These are phyloP conservation scores for Sicyos edulis DNA, from an alignment of 306 rosid species.

Conservation along the genomic window DNA sequence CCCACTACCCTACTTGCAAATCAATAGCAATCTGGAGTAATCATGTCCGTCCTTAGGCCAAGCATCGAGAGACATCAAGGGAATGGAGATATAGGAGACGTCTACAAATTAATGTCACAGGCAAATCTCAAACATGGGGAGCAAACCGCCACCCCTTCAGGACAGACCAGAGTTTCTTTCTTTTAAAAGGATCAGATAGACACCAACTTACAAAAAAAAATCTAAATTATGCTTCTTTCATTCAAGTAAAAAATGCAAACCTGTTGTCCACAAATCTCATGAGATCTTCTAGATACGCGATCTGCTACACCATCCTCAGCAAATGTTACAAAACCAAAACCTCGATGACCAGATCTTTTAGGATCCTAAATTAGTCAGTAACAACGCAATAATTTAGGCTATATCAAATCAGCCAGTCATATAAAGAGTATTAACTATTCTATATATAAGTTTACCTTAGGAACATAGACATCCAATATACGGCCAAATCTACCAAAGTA, in stretches of 20 bases:
- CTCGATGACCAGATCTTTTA: slow-evolving; percentile 85
- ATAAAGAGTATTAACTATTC: slow-evolving; percentile 1
- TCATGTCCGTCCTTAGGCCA: too few species aligned
- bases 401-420: slow-evolving; percentile 14
- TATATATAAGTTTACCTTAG: slow-evolving; percentile 50
- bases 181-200: too few species aligned
- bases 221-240: not conserved
- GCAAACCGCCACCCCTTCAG: too few species aligned
- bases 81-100: too few species aligned
- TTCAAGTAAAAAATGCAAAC: slow-evolving; percentile 21
- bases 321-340: slow-evolving; percentile 92
- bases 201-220: too few species aligned
- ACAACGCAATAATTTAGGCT: not conserved
- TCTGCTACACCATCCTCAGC: slow-evolving; percentile 94
- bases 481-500: slow-evolving; percentile 92
- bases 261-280: slow-evolving; percentile 89
- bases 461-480: slow-evolving; percentile 81
- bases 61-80: too few species aligned
- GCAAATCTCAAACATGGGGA: too few species aligned
- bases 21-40: too few species aligned
- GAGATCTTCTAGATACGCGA: slow-evolving; percentile 83
- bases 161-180: too few species aligned
- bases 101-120: too few species aligned
- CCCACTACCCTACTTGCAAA: too few species aligned
- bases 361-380: slow-evolving; percentile 52